A percentile compares a stretch with the other conserved stretches of the same genome.
Conservation (phyloP, 768 basidiomycete species). For the Rhodotorula paludigena region DNA sequence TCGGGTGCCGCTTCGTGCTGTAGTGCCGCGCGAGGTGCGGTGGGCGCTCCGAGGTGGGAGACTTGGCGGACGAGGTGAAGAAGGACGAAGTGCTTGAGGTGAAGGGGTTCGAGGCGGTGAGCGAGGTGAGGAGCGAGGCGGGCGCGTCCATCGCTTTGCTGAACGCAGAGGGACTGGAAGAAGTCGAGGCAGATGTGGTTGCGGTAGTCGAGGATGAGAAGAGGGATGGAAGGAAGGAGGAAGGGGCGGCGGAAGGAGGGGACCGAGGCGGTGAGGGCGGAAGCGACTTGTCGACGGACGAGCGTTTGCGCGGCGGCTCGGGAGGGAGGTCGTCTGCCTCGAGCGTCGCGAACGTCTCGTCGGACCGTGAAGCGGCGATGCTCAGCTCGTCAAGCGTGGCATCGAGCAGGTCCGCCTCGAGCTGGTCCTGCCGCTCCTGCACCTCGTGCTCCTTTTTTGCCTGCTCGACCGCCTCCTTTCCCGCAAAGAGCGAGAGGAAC, state of each 20-base stretch:
- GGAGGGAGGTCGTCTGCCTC: slow-evolving; percentile 1
- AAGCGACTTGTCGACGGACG: slow-evolving; percentile 4
- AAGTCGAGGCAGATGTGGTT: background rate
- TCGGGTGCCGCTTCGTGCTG: slow-evolving; percentile 4
- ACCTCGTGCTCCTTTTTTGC: background rate
- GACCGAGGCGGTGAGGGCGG: background rate
- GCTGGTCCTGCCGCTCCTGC: background rate
- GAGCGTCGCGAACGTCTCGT: background rate
- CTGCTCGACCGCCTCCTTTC: slow-evolving; percentile 1
- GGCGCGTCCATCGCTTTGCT: background rate
- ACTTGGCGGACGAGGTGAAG: background rate
- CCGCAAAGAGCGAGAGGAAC: slow-evolving; percentile 26
- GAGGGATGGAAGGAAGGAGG: background rate
- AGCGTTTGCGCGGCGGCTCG: background rate
- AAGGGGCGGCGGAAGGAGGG: background rate
- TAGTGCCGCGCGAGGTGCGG: background rate
- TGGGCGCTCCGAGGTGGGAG: background rate
- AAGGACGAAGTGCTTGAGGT: background rate
- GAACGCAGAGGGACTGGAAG: slow-evolving; percentile 2
- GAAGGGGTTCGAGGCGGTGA: slow-evolving; percentile 30
- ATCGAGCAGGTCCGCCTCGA: slow-evolving; percentile 20
- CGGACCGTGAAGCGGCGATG: background rate
- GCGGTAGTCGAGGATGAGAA: background rate
- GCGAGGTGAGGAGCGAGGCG: slow-evolving; percentile 20
- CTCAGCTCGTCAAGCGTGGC: slow-evolving; percentile 12